A percentile compares a stretch with the other conserved stretches of the same genome.
Evolutionary conservation across 768 basidiomycete species (phyloP).

Genomic region (Tephrocybe sp.): DNA sequence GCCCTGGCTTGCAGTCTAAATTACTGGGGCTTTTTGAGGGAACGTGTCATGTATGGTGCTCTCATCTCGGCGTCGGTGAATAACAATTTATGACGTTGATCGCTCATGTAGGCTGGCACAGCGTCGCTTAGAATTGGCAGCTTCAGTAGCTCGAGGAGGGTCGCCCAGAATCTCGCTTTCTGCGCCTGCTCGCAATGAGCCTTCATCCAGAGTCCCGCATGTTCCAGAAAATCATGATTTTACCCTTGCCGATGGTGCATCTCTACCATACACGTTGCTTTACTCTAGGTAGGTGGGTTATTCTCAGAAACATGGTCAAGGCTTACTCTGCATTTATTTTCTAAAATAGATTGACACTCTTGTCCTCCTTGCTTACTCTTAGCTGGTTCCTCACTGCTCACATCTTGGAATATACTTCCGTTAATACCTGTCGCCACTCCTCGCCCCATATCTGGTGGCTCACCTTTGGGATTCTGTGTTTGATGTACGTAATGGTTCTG

Average conservation of each 20-base stretch:
- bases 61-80: background rate
- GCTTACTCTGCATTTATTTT: background rate
- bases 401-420: slow-evolving; percentile 75
- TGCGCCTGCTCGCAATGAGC: background rate
- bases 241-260: slow-evolving; percentile 1
- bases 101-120: slow-evolving; percentile 8
- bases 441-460: slow-evolving; percentile 90
- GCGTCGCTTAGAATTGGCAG: slow-evolving; percentile 9
- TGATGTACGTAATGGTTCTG: slow-evolving; percentile 71
- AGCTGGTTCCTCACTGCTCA: slow-evolving; percentile 85
- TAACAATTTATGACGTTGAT: background rate
- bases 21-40: slow-evolving; percentile 56
- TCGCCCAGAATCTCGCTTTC: background rate
- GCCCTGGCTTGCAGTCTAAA: slow-evolving; percentile 47
- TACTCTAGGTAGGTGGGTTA: slow-evolving; percentile 38
- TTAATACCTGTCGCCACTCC: slow-evolving; percentile 68
- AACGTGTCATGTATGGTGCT: slow-evolving; percentile 27
- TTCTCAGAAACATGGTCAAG: slow-evolving; percentile 23
- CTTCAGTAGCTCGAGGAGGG: background rate
- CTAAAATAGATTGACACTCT: slow-evolving; percentile 51
- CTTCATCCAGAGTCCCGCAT: slow-evolving; percentile 3
- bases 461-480: slow-evolving; percentile 74
- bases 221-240: slow-evolving; percentile 1
- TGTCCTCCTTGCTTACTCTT: slow-evolving; percentile 70
- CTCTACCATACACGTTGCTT: slow-evolving; percentile 22